Conservation (phyloP, 805 yeast species). For the Tanozyma kutaoensis region DNA sequence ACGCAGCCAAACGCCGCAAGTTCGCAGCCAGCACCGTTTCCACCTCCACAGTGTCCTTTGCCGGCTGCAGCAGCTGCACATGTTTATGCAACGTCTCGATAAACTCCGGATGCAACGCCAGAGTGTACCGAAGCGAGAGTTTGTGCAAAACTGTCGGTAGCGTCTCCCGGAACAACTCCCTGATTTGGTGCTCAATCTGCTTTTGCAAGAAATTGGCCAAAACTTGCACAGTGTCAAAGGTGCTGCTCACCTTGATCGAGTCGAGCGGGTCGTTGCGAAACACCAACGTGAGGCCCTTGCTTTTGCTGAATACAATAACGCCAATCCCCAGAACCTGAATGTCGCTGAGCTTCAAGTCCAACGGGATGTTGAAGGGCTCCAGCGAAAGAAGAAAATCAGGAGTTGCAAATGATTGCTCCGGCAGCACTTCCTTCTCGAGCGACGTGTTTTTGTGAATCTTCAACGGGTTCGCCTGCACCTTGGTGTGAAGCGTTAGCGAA, state of each 20-base stretch:
- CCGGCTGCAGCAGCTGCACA: too few relatives aligned
- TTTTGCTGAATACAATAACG: conserved; percentile 67
- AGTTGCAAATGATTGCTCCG: conserved; percentile 34
- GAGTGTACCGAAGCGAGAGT: conserved; percentile 45
- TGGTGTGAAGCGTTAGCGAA: conserved; percentile 58
- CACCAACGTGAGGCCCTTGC: conserved; percentile 76
- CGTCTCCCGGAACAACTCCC: conserved; percentile 73
- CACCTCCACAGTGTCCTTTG: conserved; percentile 5
- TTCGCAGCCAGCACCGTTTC: conserved; percentile 33
- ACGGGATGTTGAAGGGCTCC: conserved; percentile 63
- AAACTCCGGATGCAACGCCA: too few relatives aligned
- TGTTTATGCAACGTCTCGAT: too few relatives aligned
- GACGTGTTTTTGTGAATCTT: conserved; percentile 45
- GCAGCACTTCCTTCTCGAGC: conserved; percentile 17
- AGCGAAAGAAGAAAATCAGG: conserved; percentile 58
- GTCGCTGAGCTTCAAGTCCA: conserved; percentile 61
- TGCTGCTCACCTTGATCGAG: conserved; percentile 66
- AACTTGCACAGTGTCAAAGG: conserved; percentile 78
- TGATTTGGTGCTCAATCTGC: conserved; percentile 70
- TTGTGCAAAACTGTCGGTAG: conserved; percentile 72
- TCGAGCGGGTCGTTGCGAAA: conserved; percentile 85
- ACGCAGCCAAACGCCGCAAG: conserved; percentile 16
- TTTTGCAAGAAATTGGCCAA: conserved; percentile 72
- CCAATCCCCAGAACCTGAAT: conserved; percentile 70
- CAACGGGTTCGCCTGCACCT: conserved; percentile 75